A percentile compares a stretch with the other conserved stretches of the same genome.
phyloP scores from a whole-genome alignment of 768 basidiomycete genomes.

The Termitomyces sp. region DNA sequence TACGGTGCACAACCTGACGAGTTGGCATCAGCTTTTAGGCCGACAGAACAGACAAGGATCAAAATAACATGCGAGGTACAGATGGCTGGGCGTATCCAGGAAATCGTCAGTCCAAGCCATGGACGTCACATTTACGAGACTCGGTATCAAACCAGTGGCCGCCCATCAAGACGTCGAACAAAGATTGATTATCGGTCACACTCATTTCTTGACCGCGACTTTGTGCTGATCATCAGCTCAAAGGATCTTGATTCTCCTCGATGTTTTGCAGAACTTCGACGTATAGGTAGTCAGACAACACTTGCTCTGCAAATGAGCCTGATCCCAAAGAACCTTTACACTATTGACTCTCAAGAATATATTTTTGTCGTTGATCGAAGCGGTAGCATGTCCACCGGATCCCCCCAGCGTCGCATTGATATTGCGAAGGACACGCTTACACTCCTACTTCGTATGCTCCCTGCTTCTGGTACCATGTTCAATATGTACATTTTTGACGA shows the following conservation, averaged over 20 bases:
- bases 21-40: conserved; percentile 24
- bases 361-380: conserved; percentile 58
- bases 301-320: conserved; percentile 49
- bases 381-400: conserved; percentile 40
- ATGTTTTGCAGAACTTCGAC: conserved; percentile 46
- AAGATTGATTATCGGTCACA: conserved; percentile 34
- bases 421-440: conserved; percentile 42
- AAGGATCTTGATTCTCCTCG: conserved; percentile 47
- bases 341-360: conserved; percentile 44
- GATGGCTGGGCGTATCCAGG: conserved; percentile 37
- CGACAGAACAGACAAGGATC: conserved; percentile 27
- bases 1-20: conserved; percentile 43
- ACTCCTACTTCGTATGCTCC: conserved; percentile 46
- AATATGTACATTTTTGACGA: conserved; percentile 56
- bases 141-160: conserved; percentile 29
- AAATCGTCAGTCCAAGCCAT: conserved; percentile 41
- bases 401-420: conserved; percentile 26
- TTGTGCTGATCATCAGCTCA: conserved; percentile 45
- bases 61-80: conserved; percentile 41
- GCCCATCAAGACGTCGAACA: conserved; percentile 33
- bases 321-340: conserved; percentile 45
- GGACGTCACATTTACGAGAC: conserved; percentile 21
- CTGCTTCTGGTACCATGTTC: conserved; percentile 35
- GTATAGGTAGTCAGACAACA: conserved; percentile 21
- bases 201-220: conserved; percentile 40